These are phyloP conservation scores for Lipomyces anomalus DNA, from an alignment of 805 yeast genomes.

Conservation along the genomic window DNA sequence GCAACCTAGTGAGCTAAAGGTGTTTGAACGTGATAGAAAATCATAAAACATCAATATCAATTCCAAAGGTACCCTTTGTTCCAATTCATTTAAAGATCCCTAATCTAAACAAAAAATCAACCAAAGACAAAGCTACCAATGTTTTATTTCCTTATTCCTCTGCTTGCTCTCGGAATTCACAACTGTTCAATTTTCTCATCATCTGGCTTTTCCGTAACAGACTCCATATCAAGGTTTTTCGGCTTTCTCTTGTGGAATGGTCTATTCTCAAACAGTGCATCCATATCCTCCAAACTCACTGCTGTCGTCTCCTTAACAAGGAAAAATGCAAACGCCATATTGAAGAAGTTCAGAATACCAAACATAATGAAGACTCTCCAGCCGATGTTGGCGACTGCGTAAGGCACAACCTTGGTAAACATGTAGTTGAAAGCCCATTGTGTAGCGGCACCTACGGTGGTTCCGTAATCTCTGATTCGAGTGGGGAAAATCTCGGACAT, in stretches of 20 bases:
- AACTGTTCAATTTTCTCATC: too few relatives aligned
- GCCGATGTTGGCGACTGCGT: slow-evolving; percentile 15
- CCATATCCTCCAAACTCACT: slow-evolving; percentile 69
- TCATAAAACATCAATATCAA: too few relatives aligned
- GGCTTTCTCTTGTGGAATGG: neutral
- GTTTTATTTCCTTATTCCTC: too few relatives aligned
- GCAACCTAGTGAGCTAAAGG: too few relatives aligned
- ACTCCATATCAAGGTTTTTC: neutral
- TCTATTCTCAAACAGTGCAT: slow-evolving; percentile 71
- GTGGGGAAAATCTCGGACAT: slow-evolving; percentile 19
- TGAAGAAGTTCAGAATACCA: slow-evolving; percentile 16
- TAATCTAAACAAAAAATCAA: too few relatives aligned
- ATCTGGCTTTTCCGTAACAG: too few relatives aligned
- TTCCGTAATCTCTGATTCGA: slow-evolving; percentile 20
- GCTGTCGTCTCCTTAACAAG: slow-evolving; percentile 63
- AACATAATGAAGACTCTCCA: slow-evolving; percentile 24
- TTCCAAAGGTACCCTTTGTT: too few relatives aligned
- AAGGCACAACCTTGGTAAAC: slow-evolving; percentile 15
- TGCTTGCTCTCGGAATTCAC: too few relatives aligned
- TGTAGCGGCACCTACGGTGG: slow-evolving; percentile 20
- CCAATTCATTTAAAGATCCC: too few relatives aligned
- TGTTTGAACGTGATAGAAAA: too few relatives aligned
- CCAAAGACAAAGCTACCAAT: too few relatives aligned
- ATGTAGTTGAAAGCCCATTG: slow-evolving; percentile 23
- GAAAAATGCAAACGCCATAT: slow-evolving; percentile 45